Percentiles rank a stretch among this genome's conserved stretches.
These are phyloP conservation scores for Cladosporium velox DNA, from an alignment of 2,329 filamentous ascomycete genomes.

Conservation along the genomic window DNA sequence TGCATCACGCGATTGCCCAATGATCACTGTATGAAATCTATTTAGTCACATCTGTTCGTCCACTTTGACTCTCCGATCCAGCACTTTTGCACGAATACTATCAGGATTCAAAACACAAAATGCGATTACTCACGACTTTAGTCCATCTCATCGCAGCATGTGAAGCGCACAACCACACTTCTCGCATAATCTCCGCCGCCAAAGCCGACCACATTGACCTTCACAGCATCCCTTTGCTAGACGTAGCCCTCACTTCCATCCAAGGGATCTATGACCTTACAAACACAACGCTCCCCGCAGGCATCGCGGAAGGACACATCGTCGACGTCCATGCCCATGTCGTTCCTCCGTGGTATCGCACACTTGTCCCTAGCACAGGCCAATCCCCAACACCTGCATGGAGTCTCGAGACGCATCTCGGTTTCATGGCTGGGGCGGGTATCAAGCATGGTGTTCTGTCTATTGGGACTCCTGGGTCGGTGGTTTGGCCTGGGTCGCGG, in stretches of 20 bases:
- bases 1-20: neutral
- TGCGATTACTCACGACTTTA: neutral
- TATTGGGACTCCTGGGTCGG: slow-evolving; percentile 40
- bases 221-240: slow-evolving; percentile 34
- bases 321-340: slow-evolving; percentile 43
- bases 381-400: slow-evolving; percentile 37
- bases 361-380: slow-evolving; percentile 39
- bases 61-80: neutral
- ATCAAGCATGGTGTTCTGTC: slow-evolving; percentile 38
- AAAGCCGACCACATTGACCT: slow-evolving; percentile 35
- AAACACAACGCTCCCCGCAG: slow-evolving; percentile 20
- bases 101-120: neutral
- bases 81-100: neutral
- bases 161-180: slow-evolving; percentile 8
- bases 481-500: slow-evolving; percentile 34
- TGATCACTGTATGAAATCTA: neutral
- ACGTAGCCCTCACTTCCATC: slow-evolving; percentile 37
- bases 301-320: slow-evolving; percentile 28
- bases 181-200: slow-evolving; percentile 14
- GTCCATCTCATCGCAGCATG: neutral
- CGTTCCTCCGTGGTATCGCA: slow-evolving; percentile 38
- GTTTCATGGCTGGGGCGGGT: slow-evolving; percentile 34
- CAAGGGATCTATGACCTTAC: slow-evolving; percentile 26
- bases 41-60: neutral
- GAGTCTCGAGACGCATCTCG: slow-evolving; percentile 34